phyloP scores from a whole-genome alignment of 73 alveolate genomes.

The Paramecium pentaurelia region DNA sequence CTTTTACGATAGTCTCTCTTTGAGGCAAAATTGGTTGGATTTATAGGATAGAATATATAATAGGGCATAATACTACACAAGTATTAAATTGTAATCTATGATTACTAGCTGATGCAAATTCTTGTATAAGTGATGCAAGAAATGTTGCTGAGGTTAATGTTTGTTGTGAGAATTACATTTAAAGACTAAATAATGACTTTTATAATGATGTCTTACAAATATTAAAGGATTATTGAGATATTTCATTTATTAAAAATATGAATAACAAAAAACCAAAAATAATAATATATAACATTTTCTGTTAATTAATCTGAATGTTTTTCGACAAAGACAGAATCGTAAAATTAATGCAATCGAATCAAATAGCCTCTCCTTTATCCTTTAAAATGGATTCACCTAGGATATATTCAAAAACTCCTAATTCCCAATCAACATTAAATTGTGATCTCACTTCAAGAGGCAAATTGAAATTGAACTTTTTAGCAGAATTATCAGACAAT shows the following conservation, averaged over 20 bases:
- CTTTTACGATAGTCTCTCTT: not conserved
- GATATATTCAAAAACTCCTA: not conserved
- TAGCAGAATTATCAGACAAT: not conserved
- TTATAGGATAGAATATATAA: slow-evolving; percentile 20
- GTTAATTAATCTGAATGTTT: not conserved
- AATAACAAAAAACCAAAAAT: not conserved
- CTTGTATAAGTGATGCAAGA: slow-evolving; percentile 8
- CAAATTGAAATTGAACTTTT: not conserved
- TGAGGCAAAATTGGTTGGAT: not conserved
- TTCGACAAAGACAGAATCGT: slow-evolving; percentile 5
- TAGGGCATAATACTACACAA: slow-evolving; percentile 27
- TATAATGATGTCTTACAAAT: not conserved
- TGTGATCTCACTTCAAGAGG: not conserved
- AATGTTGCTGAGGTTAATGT: slow-evolving; percentile 34
- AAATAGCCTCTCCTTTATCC: slow-evolving; percentile 10
- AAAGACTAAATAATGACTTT: not conserved
- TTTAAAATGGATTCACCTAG: not conserved
- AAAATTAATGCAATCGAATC: not conserved
- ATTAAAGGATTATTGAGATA: slow-evolving; percentile 17
- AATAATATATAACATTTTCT: not conserved
- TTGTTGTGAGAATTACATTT: not conserved
- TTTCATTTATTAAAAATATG: not conserved
- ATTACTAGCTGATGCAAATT: slow-evolving; percentile 4
- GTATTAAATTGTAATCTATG: not conserved
- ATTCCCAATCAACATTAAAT: not conserved